Base-by-base conservation (phyloP, 805 yeast genomes). In the Limtongia smithiae region DNA sequence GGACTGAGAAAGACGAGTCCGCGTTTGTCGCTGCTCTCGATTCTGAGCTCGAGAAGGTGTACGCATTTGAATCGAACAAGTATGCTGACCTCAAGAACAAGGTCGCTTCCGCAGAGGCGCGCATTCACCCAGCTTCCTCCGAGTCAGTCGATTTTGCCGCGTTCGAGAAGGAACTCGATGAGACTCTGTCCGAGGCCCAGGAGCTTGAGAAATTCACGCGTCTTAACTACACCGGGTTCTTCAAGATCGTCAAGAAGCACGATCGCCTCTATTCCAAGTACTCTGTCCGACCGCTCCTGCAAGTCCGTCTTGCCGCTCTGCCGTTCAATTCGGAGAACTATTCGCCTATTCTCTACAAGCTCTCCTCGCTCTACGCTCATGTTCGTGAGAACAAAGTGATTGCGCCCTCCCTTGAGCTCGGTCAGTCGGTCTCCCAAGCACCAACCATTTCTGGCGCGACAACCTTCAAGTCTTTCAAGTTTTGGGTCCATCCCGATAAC, bases 401-500 rank as follows among this genome's bases (percentile, higher is more conserved):
- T 14, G 4, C 25, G 12, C 15, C 2, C 30, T n/a, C 48, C 12
- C 47, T 31, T 12, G 48, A 44, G 27, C 30, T 37, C 20, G 40
- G 51, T 50, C 64, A 17, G 53, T 62, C 44, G 11, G 20, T 46
- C 27, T 48, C 55, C 14, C 47, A 40, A 30, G 48, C 52, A 1
- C 48, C 52, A 8, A 48, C 49, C 5, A 27, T 45, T 14, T 39
- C 47, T 6, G 36, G 45, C 12, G 65, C 48, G 65, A 62, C 58
- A 37, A 55, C 61, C 30, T 65, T 62, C 48, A 67, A 68, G 44
- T 59, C 65, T 48, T 62, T 61, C 73, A 68, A 53, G 21, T 53
- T 91, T 68, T 91, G 98, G 98, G 77, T 93, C 37, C 97, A 91
- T 66, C 90, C 91, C n/a, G 98, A 93, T 60, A 85, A 88, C 65